Evolutionary conservation across 257 asterid genomes (phyloP).

Genomic region (Solanum virginianum): DNA sequence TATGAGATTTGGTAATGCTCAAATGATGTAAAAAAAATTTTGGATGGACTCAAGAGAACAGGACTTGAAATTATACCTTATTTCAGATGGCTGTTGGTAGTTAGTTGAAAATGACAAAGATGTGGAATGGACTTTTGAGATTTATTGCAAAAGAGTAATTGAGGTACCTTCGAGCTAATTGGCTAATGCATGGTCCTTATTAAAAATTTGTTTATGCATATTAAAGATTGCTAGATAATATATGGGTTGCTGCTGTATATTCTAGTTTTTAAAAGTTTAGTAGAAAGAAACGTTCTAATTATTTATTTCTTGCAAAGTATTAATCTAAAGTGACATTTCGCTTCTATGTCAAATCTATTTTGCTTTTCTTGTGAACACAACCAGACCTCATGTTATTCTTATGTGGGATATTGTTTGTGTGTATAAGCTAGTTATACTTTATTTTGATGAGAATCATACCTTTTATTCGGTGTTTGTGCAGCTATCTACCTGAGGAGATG

Average conservation of each 20-base stretch:
- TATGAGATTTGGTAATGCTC: neutral
- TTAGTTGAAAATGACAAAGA: neutral
- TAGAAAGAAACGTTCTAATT: neutral
- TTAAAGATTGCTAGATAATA: neutral
- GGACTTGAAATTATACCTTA: neutral
- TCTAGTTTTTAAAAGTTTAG: neutral
- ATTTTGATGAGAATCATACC: neutral
- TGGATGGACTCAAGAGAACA: neutral
- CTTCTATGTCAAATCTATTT: neutral
- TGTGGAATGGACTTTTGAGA: neutral
- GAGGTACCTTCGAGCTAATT: neutral
- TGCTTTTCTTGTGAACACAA: neutral
- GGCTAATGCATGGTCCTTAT: neutral
- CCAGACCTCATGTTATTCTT: neutral
- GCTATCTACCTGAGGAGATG: constrained; percentile 92
- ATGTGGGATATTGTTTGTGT: neutral
- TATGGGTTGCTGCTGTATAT: neutral
- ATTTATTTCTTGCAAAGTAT: neutral
- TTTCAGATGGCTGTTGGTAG: neutral
- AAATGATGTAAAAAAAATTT: neutral
- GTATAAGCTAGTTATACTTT: neutral
- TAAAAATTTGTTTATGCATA: neutral
- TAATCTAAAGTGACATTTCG: neutral
- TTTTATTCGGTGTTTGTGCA: constrained; percentile 12
- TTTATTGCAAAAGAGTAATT: neutral